Evolutionary conservation across 306 rosid genomes (phyloP), one percentile per base, ranked within the genome.

Genomic region (Cyamopsis tetragonoloba): DNA sequence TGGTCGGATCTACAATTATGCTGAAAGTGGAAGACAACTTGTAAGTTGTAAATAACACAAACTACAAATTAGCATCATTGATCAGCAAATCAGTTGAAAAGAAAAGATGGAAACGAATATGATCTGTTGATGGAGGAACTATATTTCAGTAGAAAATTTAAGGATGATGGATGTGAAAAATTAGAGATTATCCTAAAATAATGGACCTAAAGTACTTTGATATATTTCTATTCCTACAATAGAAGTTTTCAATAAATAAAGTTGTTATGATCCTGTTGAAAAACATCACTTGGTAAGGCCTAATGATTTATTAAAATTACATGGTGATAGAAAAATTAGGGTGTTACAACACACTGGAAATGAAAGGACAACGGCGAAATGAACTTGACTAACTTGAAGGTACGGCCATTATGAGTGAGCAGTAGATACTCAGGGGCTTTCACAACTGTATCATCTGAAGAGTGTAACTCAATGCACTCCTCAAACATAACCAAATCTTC

Each of bases 391-490:
- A 69, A 93, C 99, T 85, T 93, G 91, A 90, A 84, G 85, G 79
- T 74, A 38, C 99, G 91, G 18, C 99, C 97, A 70, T 90, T 93
- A 71, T 93, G 87, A 70, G 95, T 93, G 67, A 93, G 96, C 71
- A 93, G 77, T 50, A 93, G 87, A 83, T 83, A 90, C 62, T 90
- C 92, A 0, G 99, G 96, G 62, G 84, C 86, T 77, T 87, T 86
- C 82, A 93, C 86, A 71, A 93, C 87, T 47, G 85, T 67, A 27
- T 67, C 73, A 13, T 85, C 91, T 71, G 89, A 86, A 62, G 95
- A 84, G 80, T 71, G 87, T 62, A 93, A 72, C 75, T 83, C 93
- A 34, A 93, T 86, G 62, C 95, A 86, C 87, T 90, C 99, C 86
- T 93, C 99, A 73, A 93, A 93, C 51, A 89, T 86, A 73, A 81